Base-by-base conservation (phyloP, 1,284 basidiomycete genomes). In the Cutaneotrichosporon spelunceum region DNA sequence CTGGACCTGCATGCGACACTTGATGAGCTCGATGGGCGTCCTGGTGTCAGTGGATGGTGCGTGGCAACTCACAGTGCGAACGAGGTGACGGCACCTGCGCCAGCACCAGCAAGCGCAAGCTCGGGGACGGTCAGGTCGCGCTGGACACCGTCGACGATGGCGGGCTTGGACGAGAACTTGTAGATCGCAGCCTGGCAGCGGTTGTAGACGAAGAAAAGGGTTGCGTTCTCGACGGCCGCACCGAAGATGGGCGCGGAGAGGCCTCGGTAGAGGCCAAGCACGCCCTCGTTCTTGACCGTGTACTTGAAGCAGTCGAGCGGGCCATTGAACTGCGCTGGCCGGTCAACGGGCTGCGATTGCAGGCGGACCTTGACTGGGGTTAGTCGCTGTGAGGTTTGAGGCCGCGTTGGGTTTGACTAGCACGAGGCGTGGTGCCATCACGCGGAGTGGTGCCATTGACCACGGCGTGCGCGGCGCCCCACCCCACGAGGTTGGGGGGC, bases 1-100 rank as follows among this genome's bases (percentile, higher is more conserved):
- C 78, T 94, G 91, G 4, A 94, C 91, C 81, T 95, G 95, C 91
- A 94, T 93, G 73, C 91, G 89, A 78, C 91, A 94, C 81, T 95
- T 95, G 69, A 95, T 85, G 60, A 93, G 86, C 77, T 95, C 92
- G 66, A 94, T 88, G 1, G 91, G 93, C 1, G 91, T 94, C 56
- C 88, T 90, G 68, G 14, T n/a, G 55, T 63, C 30, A 68, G 62
- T 13, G 3, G 24, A 21, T 30, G 24, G 10, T 13, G 24, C 19
- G 8, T 21, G 30, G 11, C 14, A 19, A 84, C 86, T 70, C 68
- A 89, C 86, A 94, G 79, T 59, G 94, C 83, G 74, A 93, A 89
- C 68, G 88, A 90, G 1, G 91, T 88, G 30, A 87, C 82, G 3
- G 87, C 83, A n/a, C 91, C 92, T 5, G 91, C 89, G 26, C 87